These are phyloP conservation scores for Corymbia citriodora DNA, from an alignment of 441 rosid species.

Conservation along the genomic window DNA sequence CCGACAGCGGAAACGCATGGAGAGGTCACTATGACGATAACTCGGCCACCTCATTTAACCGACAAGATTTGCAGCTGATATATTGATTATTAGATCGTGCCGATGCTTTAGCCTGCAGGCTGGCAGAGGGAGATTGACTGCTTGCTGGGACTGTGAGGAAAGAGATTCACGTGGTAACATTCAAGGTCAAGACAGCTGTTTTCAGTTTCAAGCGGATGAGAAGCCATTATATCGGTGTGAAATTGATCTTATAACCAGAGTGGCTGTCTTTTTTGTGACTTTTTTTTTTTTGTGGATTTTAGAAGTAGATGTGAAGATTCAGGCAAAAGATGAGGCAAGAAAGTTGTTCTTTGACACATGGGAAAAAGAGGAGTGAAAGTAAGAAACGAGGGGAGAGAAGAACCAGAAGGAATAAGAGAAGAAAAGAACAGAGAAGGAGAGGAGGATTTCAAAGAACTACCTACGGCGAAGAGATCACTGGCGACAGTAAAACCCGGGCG, in stretches of 20 bases:
- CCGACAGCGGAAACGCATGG: no score
- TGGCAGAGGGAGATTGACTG: not conserved
- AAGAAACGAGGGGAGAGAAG: not conserved
- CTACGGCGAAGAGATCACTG: not conserved
- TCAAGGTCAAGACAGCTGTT: not conserved
- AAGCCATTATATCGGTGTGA: not conserved
- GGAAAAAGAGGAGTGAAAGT: not conserved
- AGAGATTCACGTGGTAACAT: not conserved
- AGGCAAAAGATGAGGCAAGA: not conserved
- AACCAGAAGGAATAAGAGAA: not conserved
- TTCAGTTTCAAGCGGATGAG: not conserved
- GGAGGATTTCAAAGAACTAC: not conserved
- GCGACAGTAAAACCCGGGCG: not conserved
- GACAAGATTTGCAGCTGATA: conserved; percentile 13
- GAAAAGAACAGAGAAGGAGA: not conserved
- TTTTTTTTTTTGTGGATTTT: not conserved
- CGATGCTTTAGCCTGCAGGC: not conserved
- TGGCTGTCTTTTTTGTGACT: not conserved
- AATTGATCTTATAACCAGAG: not conserved
- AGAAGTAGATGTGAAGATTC: not conserved
- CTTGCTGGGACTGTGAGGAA: not conserved
- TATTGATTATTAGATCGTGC: not conserved
- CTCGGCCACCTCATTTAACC: no score
- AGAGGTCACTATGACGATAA: no score
- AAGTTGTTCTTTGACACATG: not conserved